phyloP scores from a whole-genome alignment of 768 basidiomycete genomes.

The Rubroboletus satanas region DNA sequence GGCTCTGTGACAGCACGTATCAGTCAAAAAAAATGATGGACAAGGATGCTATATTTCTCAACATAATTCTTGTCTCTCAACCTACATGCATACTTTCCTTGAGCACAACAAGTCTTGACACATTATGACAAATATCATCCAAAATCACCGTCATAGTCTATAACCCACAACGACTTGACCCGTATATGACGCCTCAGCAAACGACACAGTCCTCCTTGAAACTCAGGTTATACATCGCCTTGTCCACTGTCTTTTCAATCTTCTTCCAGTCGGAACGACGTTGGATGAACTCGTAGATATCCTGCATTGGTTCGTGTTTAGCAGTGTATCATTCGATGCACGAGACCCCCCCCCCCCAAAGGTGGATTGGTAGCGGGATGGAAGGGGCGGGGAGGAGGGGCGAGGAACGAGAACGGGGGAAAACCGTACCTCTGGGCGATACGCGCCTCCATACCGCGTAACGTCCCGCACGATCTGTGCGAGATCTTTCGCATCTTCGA shows the following conservation, averaged over 20 bases:
- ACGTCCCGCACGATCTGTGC: slow-evolving; percentile 96
- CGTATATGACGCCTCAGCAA: slow-evolving; percentile 15
- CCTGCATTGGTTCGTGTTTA: slow-evolving; percentile 37
- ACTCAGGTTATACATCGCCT: slow-evolving; percentile 90
- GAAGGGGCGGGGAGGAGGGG: too few relatives aligned
- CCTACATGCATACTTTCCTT: too few relatives aligned
- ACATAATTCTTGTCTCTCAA: too few relatives aligned
- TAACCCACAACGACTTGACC: too few relatives aligned
- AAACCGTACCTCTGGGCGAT: slow-evolving; percentile 77
- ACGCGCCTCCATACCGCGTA: slow-evolving; percentile 91
- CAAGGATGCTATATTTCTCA: too few relatives aligned
- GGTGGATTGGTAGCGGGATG: too few relatives aligned
- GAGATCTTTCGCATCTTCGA: slow-evolving; percentile 92
- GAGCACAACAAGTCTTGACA: neutral
- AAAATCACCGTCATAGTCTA: too few relatives aligned
- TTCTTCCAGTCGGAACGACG: slow-evolving; percentile 96
- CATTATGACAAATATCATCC: too few relatives aligned
- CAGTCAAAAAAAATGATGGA: too few relatives aligned
- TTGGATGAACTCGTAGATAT: slow-evolving; percentile 95
- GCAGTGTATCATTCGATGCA: neutral
- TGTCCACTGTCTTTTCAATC: slow-evolving; percentile 94
- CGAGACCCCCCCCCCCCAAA: neutral
- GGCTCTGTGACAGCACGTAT: too few relatives aligned
- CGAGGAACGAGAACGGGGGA: neutral
- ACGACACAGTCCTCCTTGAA: slow-evolving; percentile 88